Evolutionary conservation across 768 basidiomycete species (phyloP).

Genomic region (Tulasnella sp.): DNA sequence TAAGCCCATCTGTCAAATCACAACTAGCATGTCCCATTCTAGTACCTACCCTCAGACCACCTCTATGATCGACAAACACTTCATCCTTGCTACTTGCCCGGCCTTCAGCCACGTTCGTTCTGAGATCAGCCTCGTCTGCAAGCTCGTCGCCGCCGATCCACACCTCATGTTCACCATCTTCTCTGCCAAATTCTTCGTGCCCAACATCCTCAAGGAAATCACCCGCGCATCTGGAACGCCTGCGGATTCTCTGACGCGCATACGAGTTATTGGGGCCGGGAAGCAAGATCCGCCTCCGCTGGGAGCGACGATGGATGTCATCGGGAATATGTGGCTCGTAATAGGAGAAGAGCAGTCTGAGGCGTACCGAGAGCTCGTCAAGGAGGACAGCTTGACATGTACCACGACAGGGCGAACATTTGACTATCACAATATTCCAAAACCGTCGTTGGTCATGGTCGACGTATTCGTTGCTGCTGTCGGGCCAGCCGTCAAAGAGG

Average conservation of each 20-base stretch:
- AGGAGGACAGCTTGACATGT: too few relatives aligned
- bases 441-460: too few relatives aligned
- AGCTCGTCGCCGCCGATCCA: neutral
- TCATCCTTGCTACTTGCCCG: neutral
- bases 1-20: too few relatives aligned
- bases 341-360: too few relatives aligned
- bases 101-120: neutral
- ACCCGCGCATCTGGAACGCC: neutral
- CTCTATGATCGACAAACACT: neutral
- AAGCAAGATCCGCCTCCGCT: neutral
- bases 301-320: neutral
- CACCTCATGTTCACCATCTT: slow-evolving; percentile 5
- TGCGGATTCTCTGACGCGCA: neutral
- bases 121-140: neutral
- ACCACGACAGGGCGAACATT: too few relatives aligned
- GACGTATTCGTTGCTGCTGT: too few relatives aligned
- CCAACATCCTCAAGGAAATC: neutral
- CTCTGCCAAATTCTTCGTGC: neutral
- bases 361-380: too few relatives aligned
- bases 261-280: neutral
- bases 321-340: neutral
- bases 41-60: too few relatives aligned
- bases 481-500: neutral
- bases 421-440: too few relatives aligned
- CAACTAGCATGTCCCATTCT: too few relatives aligned